Conservation (phyloP, 2,329 filamentous ascomycete species). For the Hypoxylon sp. region DNA sequence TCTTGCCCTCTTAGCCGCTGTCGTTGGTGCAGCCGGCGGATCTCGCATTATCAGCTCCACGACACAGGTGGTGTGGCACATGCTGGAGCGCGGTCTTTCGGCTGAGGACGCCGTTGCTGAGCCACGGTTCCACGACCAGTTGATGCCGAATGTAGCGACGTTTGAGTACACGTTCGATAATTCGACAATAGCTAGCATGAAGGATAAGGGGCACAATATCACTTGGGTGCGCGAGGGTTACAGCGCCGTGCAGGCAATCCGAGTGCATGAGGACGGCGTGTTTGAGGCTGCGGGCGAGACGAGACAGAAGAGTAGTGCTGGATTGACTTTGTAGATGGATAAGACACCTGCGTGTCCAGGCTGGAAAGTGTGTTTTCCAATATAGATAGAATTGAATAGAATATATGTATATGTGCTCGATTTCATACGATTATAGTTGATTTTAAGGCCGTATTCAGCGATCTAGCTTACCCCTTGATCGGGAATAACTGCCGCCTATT, state of each 20-base stretch:
- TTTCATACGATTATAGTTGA: neutral
- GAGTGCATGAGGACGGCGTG: conserved; percentile 71
- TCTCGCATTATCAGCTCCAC: conserved; percentile 87
- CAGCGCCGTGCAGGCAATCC: conserved; percentile 80
- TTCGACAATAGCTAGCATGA: conserved; percentile 74
- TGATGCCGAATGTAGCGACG: conserved; percentile 77
- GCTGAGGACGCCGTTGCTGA: conserved; percentile 73
- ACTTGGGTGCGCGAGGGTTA: conserved; percentile 74
- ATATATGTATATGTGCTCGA: neutral
- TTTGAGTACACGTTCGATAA: conserved; percentile 81
- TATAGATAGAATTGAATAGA: conserved; percentile 4
- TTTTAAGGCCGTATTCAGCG: neutral
- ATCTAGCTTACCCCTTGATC: neutral
- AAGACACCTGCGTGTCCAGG: neutral
- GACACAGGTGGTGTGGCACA: conserved; percentile 79
- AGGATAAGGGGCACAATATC: conserved; percentile 77
- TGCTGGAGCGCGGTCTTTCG: conserved; percentile 75
- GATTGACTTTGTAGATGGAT: conserved; percentile 60
- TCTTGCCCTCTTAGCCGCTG: conserved; percentile 74
- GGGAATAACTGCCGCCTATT: neutral
- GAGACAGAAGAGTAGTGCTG: conserved; percentile 79
- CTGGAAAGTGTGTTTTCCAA: neutral
- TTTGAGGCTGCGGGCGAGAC: conserved; percentile 87
- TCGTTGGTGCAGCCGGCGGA: conserved; percentile 84
- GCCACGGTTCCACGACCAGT: conserved; percentile 85